Evolutionary conservation across 2,329 filamentous ascomycete genomes (phyloP).

Genomic region (Calonectria multiphialidica): DNA sequence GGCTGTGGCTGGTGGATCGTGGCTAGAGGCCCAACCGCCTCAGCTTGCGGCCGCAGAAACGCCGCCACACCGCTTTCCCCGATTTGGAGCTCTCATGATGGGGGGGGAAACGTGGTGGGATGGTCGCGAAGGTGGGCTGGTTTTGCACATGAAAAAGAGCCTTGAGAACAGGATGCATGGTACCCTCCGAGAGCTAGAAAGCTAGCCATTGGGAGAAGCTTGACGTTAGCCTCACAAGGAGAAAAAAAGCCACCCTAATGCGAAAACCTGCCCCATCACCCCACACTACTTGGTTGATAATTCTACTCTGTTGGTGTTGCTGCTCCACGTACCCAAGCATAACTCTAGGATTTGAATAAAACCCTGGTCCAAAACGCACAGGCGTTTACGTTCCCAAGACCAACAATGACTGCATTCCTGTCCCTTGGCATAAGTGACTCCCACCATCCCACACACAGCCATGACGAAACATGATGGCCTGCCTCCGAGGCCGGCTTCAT

Average conservation of each 20-base stretch:
- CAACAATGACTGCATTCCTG: not conserved
- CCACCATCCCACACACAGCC: not conserved
- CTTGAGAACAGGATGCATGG: not conserved
- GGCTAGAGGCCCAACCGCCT: not conserved
- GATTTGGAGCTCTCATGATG: constrained; percentile 32
- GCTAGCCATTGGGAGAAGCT: too few relatives aligned
- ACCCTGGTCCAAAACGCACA: constrained; percentile 13
- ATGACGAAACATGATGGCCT: not conserved
- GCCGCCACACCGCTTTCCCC: constrained; percentile 43
- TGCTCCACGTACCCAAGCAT: not conserved
- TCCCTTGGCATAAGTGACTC: not conserved
- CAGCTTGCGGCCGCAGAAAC: constrained; percentile 36
- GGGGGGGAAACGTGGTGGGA: constrained; percentile 2
- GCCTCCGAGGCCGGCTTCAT: constrained; percentile 31
- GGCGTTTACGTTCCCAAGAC: not conserved
- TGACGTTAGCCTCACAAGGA: not conserved
- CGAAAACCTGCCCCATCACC: not conserved
- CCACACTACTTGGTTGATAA: too few relatives aligned
- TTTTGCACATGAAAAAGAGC: not conserved
- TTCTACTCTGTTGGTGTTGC: not conserved
- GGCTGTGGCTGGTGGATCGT: not conserved
- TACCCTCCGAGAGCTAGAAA: not conserved
- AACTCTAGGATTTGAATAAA: not conserved
- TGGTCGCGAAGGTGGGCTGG: not conserved
- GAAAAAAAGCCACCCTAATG: too few relatives aligned